These are phyloP conservation scores for Phylloporus sp. DNA, from an alignment of 1,284 basidiomycete genomes.

Conservation along the genomic window DNA sequence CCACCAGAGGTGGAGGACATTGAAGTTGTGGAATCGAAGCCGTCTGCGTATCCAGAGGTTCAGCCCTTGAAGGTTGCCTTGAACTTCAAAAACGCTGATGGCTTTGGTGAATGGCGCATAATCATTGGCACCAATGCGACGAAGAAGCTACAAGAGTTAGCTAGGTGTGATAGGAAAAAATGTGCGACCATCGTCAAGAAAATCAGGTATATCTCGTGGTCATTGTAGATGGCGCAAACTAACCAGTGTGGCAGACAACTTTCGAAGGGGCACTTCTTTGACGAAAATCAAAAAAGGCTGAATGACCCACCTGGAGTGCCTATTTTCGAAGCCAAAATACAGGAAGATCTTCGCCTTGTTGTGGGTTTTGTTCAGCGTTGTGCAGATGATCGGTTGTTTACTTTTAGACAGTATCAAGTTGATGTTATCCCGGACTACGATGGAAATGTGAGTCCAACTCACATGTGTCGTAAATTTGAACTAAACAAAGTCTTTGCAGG, in stretches of 20 bases:
- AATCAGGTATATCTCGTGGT: neutral
- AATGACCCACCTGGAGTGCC: conserved; percentile 56
- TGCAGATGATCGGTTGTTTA: neutral
- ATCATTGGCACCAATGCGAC: neutral
- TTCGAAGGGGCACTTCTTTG: conserved; percentile 71
- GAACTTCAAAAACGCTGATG: conserved; percentile 1
- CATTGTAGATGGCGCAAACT: neutral
- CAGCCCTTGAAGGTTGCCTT: conserved; percentile 1
- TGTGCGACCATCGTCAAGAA: neutral
- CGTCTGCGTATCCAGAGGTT: conserved; percentile 1
- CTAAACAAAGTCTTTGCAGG: conserved; percentile 39
- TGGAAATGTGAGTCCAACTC: conserved; percentile 48
- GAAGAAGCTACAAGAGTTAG: neutral
- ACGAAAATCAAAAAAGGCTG: conserved; percentile 65
- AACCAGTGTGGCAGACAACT: conserved; percentile 55
- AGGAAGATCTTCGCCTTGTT: conserved; percentile 64
- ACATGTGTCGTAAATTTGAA: neutral
- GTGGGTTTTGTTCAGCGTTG: conserved; percentile 46
- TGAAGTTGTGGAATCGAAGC: neutral
- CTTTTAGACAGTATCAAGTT: conserved; percentile 62
- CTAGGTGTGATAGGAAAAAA: neutral
- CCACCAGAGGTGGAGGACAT: neutral
- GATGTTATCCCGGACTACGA: conserved; percentile 64
- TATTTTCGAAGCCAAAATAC: conserved; percentile 76
- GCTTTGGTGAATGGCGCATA: conserved; percentile 3